phyloP scores from a whole-genome alignment of 1,139 yeast genomes.

The Pichia kudriavzevii region DNA sequence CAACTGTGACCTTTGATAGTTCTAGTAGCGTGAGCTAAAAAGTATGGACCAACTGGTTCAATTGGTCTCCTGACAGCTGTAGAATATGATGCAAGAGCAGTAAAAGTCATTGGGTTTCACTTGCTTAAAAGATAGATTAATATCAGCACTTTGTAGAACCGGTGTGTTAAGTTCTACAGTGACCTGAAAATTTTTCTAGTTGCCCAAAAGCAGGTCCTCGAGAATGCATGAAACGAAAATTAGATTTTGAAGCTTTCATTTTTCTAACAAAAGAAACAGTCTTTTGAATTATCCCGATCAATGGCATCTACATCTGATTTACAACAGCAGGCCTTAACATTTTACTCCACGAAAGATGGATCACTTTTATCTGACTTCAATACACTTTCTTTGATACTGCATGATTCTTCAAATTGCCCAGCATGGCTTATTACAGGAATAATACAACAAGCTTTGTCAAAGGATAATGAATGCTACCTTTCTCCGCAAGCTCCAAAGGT shows the following conservation, averaged over 20 bases:
- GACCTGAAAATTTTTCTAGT: no score
- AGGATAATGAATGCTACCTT: slow-evolving; percentile 30
- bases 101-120: slow-evolving; percentile 28
- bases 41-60: slow-evolving; percentile 95
- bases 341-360: slow-evolving; percentile 49
- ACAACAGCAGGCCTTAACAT: slow-evolving; percentile 53
- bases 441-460: slow-evolving; percentile 36
- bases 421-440: slow-evolving; percentile 53
- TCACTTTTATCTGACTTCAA: slow-evolving; percentile 22
- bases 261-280: no score
- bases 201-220: no score
- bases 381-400: slow-evolving; percentile 42
- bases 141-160: no score
- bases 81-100: slow-evolving; percentile 39
- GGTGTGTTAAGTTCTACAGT: no score
- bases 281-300: slow-evolving; percentile 1
- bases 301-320: slow-evolving; percentile 25
- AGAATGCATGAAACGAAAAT: no score
- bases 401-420: slow-evolving; percentile 57
- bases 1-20: slow-evolving; percentile 95
- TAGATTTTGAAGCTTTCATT: no score
- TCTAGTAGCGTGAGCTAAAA: slow-evolving; percentile 95
- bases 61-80: slow-evolving; percentile 76
- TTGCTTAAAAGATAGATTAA: no score
- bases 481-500: slow-evolving; percentile 13